A percentile compares a stretch with the other conserved stretches of the same genome.
phyloP scores from a whole-genome alignment of 1,284 basidiomycete genomes.

The Farysia itapuensis region DNA sequence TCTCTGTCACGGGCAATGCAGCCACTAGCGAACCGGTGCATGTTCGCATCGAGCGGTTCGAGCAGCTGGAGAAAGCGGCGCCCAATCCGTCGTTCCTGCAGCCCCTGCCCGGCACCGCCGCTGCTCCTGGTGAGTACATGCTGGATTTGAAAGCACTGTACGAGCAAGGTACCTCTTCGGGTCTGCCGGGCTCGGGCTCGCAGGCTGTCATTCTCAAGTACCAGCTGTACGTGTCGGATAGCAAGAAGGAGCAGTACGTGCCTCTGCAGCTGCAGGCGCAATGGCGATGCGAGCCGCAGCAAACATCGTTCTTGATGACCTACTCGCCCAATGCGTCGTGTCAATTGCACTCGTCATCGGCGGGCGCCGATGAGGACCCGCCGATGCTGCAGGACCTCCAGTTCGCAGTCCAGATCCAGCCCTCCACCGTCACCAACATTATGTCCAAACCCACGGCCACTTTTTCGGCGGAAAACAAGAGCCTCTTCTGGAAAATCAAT shows the following conservation, averaged over 20 bases:
- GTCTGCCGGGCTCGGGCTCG: constrained; percentile 23
- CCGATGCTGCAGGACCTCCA: constrained; percentile 51
- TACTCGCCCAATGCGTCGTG: constrained; percentile 59
- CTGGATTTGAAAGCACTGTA: constrained; percentile 61
- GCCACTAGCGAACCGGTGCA: constrained; percentile 39
- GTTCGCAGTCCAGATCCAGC: constrained; percentile 60
- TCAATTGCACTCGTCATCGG: constrained; percentile 1
- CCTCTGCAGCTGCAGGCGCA: constrained; percentile 63
- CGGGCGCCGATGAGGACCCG: neutral
- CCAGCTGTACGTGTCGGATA: constrained; percentile 62
- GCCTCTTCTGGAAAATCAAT: constrained; percentile 61
- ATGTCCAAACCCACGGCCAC: constrained; percentile 64
- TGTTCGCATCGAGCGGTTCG: constrained; percentile 62
- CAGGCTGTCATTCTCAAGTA: constrained; percentile 64
- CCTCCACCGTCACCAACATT: constrained; percentile 61
- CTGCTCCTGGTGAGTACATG: constrained; percentile 62
- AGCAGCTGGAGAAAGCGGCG: constrained; percentile 64
- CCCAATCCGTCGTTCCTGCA: constrained; percentile 64
- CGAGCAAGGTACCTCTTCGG: constrained; percentile 18
- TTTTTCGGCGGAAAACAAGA: constrained; percentile 59
- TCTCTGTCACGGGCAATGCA: constrained; percentile 15
- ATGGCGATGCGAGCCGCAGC: constrained; percentile 64
- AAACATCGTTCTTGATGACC: constrained; percentile 64
- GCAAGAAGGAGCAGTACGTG: constrained; percentile 53
- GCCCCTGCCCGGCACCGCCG: constrained; percentile 56